Percentiles rank a stretch among this genome's conserved stretches.
These are phyloP conservation scores for Leptoxyphium fumago DNA, from an alignment of 2,329 filamentous ascomycete genomes.

Conservation along the genomic window DNA sequence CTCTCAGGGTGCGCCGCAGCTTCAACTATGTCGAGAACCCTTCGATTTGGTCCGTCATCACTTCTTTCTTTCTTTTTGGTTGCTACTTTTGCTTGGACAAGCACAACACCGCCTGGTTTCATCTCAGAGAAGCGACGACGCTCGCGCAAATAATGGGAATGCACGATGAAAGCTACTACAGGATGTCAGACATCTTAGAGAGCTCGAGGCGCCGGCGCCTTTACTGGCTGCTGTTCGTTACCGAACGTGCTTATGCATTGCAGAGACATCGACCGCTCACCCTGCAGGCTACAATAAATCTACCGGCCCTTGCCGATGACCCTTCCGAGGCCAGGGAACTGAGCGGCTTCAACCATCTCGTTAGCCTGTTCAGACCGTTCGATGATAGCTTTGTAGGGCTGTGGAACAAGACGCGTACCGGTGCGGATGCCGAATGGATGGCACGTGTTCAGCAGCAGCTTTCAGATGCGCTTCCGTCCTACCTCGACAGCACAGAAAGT, in stretches of 20 bases:
- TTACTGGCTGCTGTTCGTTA: constrained; percentile 50
- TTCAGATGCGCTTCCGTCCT: constrained; percentile 38
- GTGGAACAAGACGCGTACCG: constrained; percentile 44
- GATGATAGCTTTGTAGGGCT: constrained; percentile 48
- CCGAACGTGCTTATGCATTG: constrained; percentile 49
- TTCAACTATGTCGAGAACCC: constrained; percentile 44
- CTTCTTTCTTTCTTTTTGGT: constrained; percentile 47
- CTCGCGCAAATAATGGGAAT: constrained; percentile 44
- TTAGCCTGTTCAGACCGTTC: constrained; percentile 46
- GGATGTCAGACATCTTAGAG: constrained; percentile 34
- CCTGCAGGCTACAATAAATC: constrained; percentile 42
- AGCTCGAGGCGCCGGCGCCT: constrained; percentile 39
- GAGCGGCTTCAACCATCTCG: constrained; percentile 44
- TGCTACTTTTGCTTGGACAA: constrained; percentile 48
- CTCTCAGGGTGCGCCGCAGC: constrained; percentile 39
- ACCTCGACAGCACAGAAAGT: constrained; percentile 46
- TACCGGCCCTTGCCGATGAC: constrained; percentile 35
- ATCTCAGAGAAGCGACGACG: constrained; percentile 46
- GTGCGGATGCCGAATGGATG: constrained; percentile 32
- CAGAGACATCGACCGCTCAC: constrained; percentile 49
- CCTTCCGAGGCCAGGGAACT: constrained; percentile 40
- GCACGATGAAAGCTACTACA: constrained; percentile 44
- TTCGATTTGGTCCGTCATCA: constrained; percentile 42
- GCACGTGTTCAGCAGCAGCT: constrained; percentile 36
- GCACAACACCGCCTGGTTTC: constrained; percentile 47